Evolutionary conservation across 2,329 filamentous ascomycete genomes (phyloP).

Genomic region (Chlorencoelia australis): DNA sequence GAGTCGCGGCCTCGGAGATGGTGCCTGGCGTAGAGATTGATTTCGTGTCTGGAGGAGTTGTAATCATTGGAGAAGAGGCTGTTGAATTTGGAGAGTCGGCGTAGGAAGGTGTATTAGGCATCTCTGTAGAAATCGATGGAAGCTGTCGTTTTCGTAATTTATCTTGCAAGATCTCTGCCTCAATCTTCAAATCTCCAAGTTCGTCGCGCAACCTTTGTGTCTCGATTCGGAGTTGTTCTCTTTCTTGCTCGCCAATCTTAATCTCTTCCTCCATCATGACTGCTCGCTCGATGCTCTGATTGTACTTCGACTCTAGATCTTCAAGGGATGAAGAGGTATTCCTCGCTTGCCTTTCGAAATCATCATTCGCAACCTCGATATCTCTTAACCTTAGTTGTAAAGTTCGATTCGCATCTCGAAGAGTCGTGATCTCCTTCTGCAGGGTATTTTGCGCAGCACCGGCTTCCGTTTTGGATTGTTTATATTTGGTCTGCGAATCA

Average conservation of each 20-base stretch:
- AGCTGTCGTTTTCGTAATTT: conserved; percentile 72
- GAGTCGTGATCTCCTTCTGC: conserved; percentile 89
- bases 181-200: conserved; percentile 84
- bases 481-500: conserved; percentile 71
- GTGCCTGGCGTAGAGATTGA: conserved; percentile 46
- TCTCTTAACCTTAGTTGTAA: conserved; percentile 79
- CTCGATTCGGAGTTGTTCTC: conserved; percentile 81
- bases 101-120: conserved; percentile 63
- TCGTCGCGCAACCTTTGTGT: conserved; percentile 84
- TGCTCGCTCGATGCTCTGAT: conserved; percentile 79
- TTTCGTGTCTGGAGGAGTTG: conserved; percentile 70
- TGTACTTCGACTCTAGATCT: conserved; percentile 95
- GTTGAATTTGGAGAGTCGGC: conserved; percentile 72
- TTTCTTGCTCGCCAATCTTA: conserved; percentile 80
- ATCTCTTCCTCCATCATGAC: conserved; percentile 96
- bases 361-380: conserved; percentile 96
- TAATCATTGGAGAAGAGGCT: conserved; percentile 83
- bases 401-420: conserved; percentile 75
- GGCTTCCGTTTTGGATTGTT: conserved; percentile 83
- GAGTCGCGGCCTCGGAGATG: conserved; percentile 62
- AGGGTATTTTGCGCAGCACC: conserved; percentile 73
- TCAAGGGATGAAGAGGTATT: conserved; percentile 94
- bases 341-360: conserved; percentile 91
- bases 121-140: conserved; percentile 49
- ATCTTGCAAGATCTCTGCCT: conserved; percentile 87